These are phyloP conservation scores for Crithidia sp. DNA, from an alignment of 208 protist species.

Conservation along the genomic window DNA sequence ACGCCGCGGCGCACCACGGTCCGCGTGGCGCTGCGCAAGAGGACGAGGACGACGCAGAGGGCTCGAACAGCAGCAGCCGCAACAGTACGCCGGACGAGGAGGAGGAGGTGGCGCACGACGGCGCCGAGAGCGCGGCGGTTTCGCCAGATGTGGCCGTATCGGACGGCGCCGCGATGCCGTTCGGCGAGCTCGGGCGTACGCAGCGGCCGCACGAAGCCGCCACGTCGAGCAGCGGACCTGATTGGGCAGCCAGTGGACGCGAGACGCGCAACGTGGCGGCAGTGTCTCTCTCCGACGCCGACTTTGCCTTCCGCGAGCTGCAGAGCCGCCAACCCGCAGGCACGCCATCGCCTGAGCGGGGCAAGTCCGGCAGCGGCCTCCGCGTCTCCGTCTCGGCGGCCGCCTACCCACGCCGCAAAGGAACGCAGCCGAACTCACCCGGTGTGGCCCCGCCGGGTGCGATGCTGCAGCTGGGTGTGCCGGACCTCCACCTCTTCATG, in stretches of 20 bases:
- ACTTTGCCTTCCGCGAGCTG: neutral
- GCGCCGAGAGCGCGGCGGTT: neutral
- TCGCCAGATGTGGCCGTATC: neutral
- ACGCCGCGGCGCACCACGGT: neutral
- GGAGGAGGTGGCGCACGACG: neutral
- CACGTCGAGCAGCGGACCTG: neutral
- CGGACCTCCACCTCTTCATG: conserved; percentile 25
- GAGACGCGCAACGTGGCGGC: conserved; percentile 2
- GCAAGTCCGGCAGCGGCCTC: neutral
- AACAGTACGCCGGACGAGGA: conserved; percentile 6
- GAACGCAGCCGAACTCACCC: neutral
- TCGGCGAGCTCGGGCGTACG: conserved; percentile 12
- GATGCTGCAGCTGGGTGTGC: neutral
- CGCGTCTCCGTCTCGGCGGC: neutral
- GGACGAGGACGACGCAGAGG: neutral
- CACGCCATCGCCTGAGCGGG: neutral
- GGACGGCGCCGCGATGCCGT: neutral
- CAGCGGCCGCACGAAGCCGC: conserved; percentile 7
- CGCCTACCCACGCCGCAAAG: neutral
- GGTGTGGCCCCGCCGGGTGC: neutral
- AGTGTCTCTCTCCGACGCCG: conserved; percentile 7
- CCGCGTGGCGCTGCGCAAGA: neutral
- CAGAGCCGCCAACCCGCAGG: neutral
- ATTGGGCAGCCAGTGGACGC: neutral
- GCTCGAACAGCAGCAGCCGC: conserved; percentile 12